Conservation (phyloP, 805 yeast species). For the Millerozyma miso region DNA sequence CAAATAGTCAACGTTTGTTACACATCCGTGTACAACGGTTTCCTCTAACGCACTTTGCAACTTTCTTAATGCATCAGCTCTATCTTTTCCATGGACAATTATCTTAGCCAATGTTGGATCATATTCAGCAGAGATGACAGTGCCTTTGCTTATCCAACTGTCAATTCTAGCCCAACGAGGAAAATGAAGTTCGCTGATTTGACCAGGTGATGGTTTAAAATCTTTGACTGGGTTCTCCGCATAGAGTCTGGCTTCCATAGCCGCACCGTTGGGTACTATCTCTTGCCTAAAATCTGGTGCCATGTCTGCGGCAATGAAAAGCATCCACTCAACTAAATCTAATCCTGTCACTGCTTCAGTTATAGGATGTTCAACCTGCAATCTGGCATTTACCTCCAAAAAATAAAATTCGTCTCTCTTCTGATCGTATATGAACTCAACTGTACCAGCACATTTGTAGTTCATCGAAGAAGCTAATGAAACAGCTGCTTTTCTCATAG, state of each 20-base stretch:
- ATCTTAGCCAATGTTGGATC: slow-evolving; percentile 96
- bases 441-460: slow-evolving; percentile 96
- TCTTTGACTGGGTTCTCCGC: slow-evolving; percentile 97
- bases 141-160: slow-evolving; percentile 90
- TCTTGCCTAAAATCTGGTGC: slow-evolving; percentile 71
- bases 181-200: slow-evolving; percentile 75
- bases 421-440: slow-evolving; percentile 90
- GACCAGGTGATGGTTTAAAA: slow-evolving; percentile 96
- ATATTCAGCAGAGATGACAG: slow-evolving; percentile 84
- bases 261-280: slow-evolving; percentile 71
- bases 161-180: slow-evolving; percentile 93
- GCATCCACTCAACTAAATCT: slow-evolving; percentile 97
- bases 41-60: slow-evolving; percentile 78
- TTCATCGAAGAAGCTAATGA: slow-evolving; percentile 76
- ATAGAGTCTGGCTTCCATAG: slow-evolving; percentile 95
- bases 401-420: slow-evolving; percentile 86
- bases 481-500: slow-evolving; percentile 81
- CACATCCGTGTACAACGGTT: slow-evolving; percentile 84
- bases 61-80: slow-evolving; percentile 77
- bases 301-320: slow-evolving; percentile 81
- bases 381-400: slow-evolving; percentile 92
- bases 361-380: slow-evolving; percentile 97
- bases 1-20: slow-evolving; percentile 86
- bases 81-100: slow-evolving; percentile 87
- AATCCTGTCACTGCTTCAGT: slow-evolving; percentile 94